phyloP scores from a whole-genome alignment of 495 filamentous ascomycete genomes.

The Penicillium desertorum region DNA sequence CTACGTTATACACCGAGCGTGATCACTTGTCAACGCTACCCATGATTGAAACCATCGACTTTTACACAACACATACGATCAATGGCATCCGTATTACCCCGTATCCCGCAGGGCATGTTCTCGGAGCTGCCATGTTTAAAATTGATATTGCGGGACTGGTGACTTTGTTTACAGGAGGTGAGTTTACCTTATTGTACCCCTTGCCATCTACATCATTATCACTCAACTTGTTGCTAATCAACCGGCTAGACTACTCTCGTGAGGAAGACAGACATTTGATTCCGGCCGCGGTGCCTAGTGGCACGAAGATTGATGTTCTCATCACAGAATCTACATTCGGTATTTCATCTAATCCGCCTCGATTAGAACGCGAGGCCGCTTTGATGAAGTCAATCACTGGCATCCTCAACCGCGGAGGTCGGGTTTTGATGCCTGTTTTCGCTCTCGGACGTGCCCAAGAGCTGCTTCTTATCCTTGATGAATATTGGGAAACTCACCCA shows the following conservation, averaged over 20 bases:
- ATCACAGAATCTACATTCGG: constrained; percentile 98
- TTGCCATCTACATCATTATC: neutral
- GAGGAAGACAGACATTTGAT: constrained; percentile 94
- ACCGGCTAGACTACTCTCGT: constrained; percentile 73
- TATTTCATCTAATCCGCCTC: constrained; percentile 84
- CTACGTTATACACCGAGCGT: constrained; percentile 86
- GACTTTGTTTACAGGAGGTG: constrained; percentile 82
- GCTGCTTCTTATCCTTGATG: constrained; percentile 88
- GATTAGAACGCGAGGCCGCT: constrained; percentile 83
- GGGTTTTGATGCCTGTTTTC: constrained; percentile 93
- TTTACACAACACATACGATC: constrained; percentile 95
- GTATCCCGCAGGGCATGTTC: constrained; percentile 93
- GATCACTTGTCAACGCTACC: constrained; percentile 92
- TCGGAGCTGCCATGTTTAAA: constrained; percentile 98
- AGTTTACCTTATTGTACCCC: neutral
- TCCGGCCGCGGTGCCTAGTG: constrained; percentile 80
- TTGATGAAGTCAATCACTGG: constrained; percentile 93
- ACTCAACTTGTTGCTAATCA: neutral
- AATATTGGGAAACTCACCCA: constrained; percentile 87
- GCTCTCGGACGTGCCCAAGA: constrained; percentile 93
- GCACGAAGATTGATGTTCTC: constrained; percentile 86
- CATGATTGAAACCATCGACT: constrained; percentile 94
- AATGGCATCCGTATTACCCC: constrained; percentile 95
- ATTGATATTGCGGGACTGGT: constrained; percentile 95
- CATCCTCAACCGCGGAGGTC: constrained; percentile 84